Conservation (phyloP, 176 grass and related monocot genomes). For the Pharus latifolius region DNA sequence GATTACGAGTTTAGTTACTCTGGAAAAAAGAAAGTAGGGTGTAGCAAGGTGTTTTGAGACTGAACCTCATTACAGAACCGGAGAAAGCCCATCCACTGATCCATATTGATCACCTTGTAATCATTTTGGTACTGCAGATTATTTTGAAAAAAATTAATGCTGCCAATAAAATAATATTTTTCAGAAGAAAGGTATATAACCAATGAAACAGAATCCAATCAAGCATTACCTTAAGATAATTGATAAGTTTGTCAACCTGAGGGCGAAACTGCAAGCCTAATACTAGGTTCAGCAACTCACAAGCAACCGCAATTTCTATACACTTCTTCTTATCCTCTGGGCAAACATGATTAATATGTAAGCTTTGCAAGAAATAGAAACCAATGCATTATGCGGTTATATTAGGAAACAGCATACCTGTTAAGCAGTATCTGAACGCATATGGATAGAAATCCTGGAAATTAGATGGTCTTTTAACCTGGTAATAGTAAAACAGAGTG, state of each 20-base stretch:
- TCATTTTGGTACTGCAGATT: slow-evolving; percentile 66
- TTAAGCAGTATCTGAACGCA: slow-evolving; percentile 93
- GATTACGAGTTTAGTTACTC: background rate
- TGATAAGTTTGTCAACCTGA: slow-evolving; percentile 76
- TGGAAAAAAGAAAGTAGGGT: background rate
- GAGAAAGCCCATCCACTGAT: slow-evolving; percentile 96
- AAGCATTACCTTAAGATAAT: slow-evolving; percentile 76
- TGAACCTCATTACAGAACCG: slow-evolving; percentile 93
- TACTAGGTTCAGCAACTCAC: slow-evolving; percentile 83
- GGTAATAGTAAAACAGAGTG: slow-evolving; percentile 18
- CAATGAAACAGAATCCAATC: background rate
- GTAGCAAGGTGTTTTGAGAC: background rate
- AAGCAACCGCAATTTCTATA: slow-evolving; percentile 85
- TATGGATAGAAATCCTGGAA: slow-evolving; percentile 90
- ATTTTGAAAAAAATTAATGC: background rate
- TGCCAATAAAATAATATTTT: background rate
- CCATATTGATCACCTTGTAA: slow-evolving; percentile 99
- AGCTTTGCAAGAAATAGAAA: slow-evolving; percentile 12
- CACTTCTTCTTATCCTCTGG: slow-evolving; percentile 98
- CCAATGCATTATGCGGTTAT: background rate
- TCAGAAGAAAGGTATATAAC: background rate
- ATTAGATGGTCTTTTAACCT: slow-evolving; percentile 85
- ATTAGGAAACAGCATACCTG: slow-evolving; percentile 47
- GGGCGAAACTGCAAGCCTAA: slow-evolving; percentile 61
- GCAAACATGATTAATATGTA: slow-evolving; percentile 17